Evolutionary conservation across 2,329 filamentous ascomycete species (phyloP).

Genomic region (Fusarium tupiense): DNA sequence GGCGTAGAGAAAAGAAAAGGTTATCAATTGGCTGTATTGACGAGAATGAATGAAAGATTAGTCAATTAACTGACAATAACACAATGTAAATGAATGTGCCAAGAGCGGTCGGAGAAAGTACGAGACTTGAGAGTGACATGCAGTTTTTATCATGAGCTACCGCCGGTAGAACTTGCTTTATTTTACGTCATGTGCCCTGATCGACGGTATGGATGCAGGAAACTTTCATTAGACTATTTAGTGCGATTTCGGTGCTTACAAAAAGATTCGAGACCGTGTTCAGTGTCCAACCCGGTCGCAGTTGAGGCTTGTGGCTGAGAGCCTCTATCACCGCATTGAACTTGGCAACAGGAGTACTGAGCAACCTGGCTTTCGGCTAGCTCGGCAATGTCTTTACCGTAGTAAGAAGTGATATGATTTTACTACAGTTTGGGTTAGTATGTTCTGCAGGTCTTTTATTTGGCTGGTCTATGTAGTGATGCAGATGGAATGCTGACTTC

Average conservation of each 20-base stretch:
- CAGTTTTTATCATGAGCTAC: background rate
- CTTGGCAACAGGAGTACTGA: background rate
- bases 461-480: background rate
- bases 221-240: background rate
- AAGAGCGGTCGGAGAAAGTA: no score
- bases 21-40: background rate
- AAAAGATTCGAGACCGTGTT: background rate
- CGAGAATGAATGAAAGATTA: fast-evolving
- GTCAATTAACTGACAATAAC: background rate
- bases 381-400: background rate
- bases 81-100: background rate
- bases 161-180: background rate
- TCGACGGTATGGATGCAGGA: background rate
- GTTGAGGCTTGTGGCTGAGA: background rate
- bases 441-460: background rate
- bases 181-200: background rate
- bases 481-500: background rate
- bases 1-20: fast-evolving
- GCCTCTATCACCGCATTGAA: background rate
- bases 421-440: background rate
- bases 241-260: background rate
- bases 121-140: background rate
- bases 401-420: fast-evolving
- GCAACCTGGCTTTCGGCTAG: background rate
- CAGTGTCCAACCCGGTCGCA: background rate